Base-by-base conservation (phyloP, 306 rosid species). In the Vigna hirtella region DNA sequence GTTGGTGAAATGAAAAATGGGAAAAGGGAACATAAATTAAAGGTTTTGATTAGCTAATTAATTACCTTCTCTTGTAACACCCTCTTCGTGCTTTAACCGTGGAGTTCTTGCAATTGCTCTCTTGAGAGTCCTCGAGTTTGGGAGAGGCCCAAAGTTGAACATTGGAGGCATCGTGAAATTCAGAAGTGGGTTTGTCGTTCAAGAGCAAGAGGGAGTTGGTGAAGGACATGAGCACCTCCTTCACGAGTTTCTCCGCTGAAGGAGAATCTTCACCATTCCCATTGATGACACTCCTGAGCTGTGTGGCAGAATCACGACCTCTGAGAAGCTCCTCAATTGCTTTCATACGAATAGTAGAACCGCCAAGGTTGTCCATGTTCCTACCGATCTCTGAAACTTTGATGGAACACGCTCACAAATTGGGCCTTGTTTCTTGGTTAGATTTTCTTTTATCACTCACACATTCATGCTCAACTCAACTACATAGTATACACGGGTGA, bases 1-100 rank as follows among this genome's bases (percentile, higher is more conserved):
- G 32, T 61, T 17, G 15, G 20, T 30, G 66, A 17, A 61, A 24
- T 15, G 47, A 32, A 7, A 34, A 50, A 76, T 65, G 38, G 38
- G 2, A 14, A 51, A 51, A 50, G 42, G 36, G 68, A 15, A 14
- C 20, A 9, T 1, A 26, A 26, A 58, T 58, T 58, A 13, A 13
- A 26, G 9, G 8, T 6, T 32, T 4, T 15, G 64, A 22, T 8
- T 9, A 71, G 3, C 24, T 13, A 49, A 18, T 8, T 43, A 45
- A 45, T 83, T 84, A 86, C 97, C 94, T 90, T 85, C 93, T 85
- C 74, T 87, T 92, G 82, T 90, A 81, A 16, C 81, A 72, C 1
- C 90, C 92, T 61, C 91, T 84, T 32, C 85, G 68, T 70, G 87
- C 87, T 69, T 84, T 87, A 24, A 57, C 49, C 5, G 59, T 38